phyloP scores from a whole-genome alignment of 2,329 filamentous ascomycete genomes.

The Paraphaeosphaeria sporulosa region DNA sequence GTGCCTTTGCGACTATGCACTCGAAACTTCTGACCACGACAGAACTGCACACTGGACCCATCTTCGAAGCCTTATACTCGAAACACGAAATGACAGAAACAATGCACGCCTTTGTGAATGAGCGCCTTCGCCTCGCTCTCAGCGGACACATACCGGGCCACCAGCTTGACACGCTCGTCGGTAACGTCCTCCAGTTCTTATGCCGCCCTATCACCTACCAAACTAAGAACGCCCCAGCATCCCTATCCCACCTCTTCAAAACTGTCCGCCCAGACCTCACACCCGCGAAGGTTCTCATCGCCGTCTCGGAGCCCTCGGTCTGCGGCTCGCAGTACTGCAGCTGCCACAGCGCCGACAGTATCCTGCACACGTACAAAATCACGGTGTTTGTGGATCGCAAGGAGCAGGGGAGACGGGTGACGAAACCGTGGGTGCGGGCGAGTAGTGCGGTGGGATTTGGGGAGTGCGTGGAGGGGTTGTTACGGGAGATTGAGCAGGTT shows the following conservation, averaged over 20 bases:
- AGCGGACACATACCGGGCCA: constrained; percentile 10
- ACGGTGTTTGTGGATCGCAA: constrained; percentile 15
- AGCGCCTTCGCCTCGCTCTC: constrained; percentile 14
- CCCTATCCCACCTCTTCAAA: constrained; percentile 12
- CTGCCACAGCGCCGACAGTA: constrained; percentile 5
- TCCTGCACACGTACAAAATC: constrained; percentile 14
- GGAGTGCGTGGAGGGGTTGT: constrained; percentile 8
- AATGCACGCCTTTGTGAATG: constrained; percentile 12
- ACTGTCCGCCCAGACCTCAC: constrained; percentile 11
- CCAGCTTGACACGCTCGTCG: constrained; percentile 11
- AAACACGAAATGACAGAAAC: constrained; percentile 7
- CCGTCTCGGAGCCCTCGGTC: constrained; percentile 13
- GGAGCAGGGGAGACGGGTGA: constrained; percentile 13
- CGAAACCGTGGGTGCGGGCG: constrained; percentile 15
- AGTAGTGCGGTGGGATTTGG: constrained; percentile 11
- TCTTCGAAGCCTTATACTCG: neutral
- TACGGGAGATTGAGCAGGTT: constrained; percentile 3
- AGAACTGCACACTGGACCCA: neutral
- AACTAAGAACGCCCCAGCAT: constrained; percentile 5
- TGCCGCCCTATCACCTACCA: too few species aligned
- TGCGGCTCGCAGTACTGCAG: constrained; percentile 13
- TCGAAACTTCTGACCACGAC: neutral
- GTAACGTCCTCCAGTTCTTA: neutral
- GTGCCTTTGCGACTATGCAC: too few species aligned
- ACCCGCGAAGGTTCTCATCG: constrained; percentile 14